Percentiles rank a stretch among this genome's conserved stretches.
phyloP scores from a whole-genome alignment of 306 rosid species.

The Cucumis cinereus region DNA sequence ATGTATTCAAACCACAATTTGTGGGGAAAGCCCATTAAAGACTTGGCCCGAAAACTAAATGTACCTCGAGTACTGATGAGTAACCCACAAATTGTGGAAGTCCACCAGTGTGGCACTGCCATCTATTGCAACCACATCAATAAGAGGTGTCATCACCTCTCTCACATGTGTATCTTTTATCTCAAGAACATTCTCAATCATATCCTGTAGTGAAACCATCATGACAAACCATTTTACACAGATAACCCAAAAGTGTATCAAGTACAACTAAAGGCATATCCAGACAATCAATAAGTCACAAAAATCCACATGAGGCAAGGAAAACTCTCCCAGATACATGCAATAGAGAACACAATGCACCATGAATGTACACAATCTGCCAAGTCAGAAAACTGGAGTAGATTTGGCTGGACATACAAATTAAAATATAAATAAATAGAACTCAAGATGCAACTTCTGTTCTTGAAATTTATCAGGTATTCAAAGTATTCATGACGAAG shows the following conservation, averaged over 20 bases:
- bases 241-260: neutral
- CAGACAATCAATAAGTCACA: neutral
- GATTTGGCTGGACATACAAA: neutral
- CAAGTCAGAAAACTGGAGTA: neutral
- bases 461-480: neutral
- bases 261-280: neutral
- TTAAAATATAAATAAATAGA: neutral
- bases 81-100: slow-evolving; percentile 79
- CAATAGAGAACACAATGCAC: neutral
- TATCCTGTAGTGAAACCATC: slow-evolving; percentile 45
- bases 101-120: slow-evolving; percentile 72
- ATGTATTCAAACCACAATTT: neutral
- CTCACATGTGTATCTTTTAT: slow-evolving; percentile 93
- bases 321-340: neutral
- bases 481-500: neutral
- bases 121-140: slow-evolving; percentile 96
- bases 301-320: neutral
- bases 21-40: neutral
- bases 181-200: slow-evolving; percentile 97
- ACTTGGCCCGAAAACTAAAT: neutral
- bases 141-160: slow-evolving; percentile 99
- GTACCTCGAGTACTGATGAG: slow-evolving; percentile 99
- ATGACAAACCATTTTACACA: neutral
- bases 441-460: neutral
- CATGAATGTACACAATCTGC: neutral